Evolutionary conservation across 2,329 filamentous ascomycete genomes (phyloP), one percentile per base, ranked within the genome.

Genomic region (Fusarium cicatricum): DNA sequence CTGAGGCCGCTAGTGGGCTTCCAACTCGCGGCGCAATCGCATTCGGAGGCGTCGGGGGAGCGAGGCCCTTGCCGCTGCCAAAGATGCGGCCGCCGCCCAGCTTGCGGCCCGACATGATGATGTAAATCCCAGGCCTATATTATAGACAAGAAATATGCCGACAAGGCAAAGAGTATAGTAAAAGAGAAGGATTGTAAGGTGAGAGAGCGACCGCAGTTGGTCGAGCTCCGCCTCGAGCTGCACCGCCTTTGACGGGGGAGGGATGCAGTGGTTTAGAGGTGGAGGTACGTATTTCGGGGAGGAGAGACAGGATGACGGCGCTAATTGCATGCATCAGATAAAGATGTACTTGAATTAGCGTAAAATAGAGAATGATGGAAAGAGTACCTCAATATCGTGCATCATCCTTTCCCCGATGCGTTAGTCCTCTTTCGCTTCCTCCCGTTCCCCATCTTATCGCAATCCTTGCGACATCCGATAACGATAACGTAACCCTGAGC

Each of bases 81-180:
- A 97, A 81, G 71, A 97, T 88, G 79, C 94, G 88, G 74, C 94
- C 94, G 77, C 94, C 93, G 77, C 94, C 94, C 75, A 97, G 85
- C 81, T 90, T 93, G 80, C 91, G 87, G 75, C 85, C 84, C 69
- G 92, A 90, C 92, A 96, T 96, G 75, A 69, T 59, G 60, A 46
- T 51, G 44, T 32, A 32, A 44, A 36, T 23, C 15, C 26, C 10
- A 34, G 34, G 36, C 14, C 16, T 34, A 34, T 21, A 8, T 6
- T 19, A 26, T 26, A 26, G 9, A 26, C 5, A 8, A 7, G 23
- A 26, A 10, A 26, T 7, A 26, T 26, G 23, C 23, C 23, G 6
- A 8, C 9, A 26, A 10, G 23, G 23, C 23, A 26, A 10, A 26
- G 9, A 26, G 23, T 8, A 26, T 26, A 26, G 23, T 26, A 10